Conservation (phyloP, 164 flowering plant species). For the Kingdonia uniflora region DNA sequence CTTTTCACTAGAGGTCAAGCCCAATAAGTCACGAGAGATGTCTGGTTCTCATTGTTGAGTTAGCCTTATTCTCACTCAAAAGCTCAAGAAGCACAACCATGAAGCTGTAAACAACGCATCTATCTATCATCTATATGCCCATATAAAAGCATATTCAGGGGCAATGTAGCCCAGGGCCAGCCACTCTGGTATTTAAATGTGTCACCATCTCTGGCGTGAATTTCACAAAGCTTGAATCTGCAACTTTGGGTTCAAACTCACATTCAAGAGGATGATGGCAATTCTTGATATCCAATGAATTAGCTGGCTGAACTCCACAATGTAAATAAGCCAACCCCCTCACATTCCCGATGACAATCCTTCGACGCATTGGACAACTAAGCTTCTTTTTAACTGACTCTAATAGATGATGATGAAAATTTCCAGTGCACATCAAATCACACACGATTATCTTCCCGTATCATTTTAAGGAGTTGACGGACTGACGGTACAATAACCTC, state of each 20-base stretch:
- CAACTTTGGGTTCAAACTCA: slow-evolving; percentile 63
- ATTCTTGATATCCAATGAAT: slow-evolving; percentile 79
- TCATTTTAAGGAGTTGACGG: slow-evolving; percentile 47
- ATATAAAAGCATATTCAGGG: slow-evolving; percentile 85
- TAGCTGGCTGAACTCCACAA: slow-evolving; percentile 62
- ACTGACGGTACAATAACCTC: slow-evolving; percentile 35
- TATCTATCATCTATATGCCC: slow-evolving; percentile 83
- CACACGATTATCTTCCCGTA: slow-evolving; percentile 80
- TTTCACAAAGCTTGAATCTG: slow-evolving; percentile 83
- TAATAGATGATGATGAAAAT: slow-evolving; percentile 65
- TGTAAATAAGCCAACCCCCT: slow-evolving; percentile 80
- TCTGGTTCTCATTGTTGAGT: slow-evolving; percentile 24
- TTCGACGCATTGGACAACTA: slow-evolving; percentile 67
- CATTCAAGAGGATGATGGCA: slow-evolving; percentile 79
- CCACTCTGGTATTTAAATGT: slow-evolving; percentile 82
- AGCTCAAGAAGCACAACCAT: slow-evolving; percentile 86
- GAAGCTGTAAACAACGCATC: slow-evolving; percentile 78
- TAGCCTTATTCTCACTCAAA: slow-evolving; percentile 69
- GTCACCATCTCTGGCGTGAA: slow-evolving; percentile 71
- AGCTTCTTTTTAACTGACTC: slow-evolving; percentile 31
- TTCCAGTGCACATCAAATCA: slow-evolving; percentile 70
- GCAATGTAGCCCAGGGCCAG: slow-evolving; percentile 97
- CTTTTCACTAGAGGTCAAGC: slow-evolving; percentile 64
- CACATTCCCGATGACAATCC: slow-evolving; percentile 69
- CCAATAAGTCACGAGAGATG: slow-evolving; percentile 60